Evolutionary conservation across 163 green algal genomes (phyloP), one percentile per base, ranked within the genome.

Genomic region (Volvox carteri): DNA sequence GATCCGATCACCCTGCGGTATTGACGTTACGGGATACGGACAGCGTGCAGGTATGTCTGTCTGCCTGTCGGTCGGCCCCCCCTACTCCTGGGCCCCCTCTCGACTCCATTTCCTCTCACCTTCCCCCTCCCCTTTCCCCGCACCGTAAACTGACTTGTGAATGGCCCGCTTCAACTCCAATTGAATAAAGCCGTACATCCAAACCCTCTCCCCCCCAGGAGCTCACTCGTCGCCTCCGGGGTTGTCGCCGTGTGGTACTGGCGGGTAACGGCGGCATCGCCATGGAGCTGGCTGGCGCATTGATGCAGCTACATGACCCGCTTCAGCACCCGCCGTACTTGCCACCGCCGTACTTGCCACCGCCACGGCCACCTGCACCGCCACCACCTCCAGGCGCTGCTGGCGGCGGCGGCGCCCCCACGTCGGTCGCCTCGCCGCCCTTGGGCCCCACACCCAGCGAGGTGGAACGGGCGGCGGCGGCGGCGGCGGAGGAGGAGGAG

Each of bases 261-360:
- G 93, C 96, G 1, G 96, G 96, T 67, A 98, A 98, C 87, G 96
- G 96, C 18, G 96, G 94, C 83, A 98, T 99, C 28, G 97, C 97
- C 0, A 44, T 98, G 54, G 96, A 98, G 83, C 90, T 97, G 1
- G 93, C 93, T 92, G 94, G 90, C 81, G 89, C 72, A 11, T 83
- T 94, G 65, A 39, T 62, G 60, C 46, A 58, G 65, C 46, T 50
- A 21, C 65, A 67, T 8, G 56, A n/a, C n/a, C n/a, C n/a, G n/a
- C n/a, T n/a, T n/a, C n/a, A n/a, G n/a, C n/a, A n/a, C n/a, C n/a
- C n/a, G n/a, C n/a, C n/a, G n/a, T n/a, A n/a, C n/a, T n/a, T n/a
- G n/a, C n/a, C n/a, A n/a, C n/a, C n/a, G n/a, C n/a, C n/a, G n/a
- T n/a, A n/a, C n/a, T n/a, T n/a, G n/a, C n/a, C n/a, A n/a, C n/a